Base-by-base conservation (phyloP, 176 grass and related monocot species). In the Eleusine coracana region DNA sequence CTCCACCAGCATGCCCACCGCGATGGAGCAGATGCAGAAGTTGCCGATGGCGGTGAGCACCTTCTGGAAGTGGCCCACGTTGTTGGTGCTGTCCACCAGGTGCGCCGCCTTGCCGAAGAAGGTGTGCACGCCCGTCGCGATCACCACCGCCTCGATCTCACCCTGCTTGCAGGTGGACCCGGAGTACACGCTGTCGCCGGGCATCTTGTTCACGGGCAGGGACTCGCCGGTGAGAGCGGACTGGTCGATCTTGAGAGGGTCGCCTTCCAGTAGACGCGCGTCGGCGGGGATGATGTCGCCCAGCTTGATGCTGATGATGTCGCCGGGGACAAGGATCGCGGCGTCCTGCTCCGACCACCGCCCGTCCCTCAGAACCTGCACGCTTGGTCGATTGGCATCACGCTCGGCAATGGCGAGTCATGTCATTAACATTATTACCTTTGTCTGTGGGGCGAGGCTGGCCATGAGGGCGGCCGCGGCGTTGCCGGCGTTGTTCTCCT, bases 111-210 rank as follows among this genome's bases (percentile, higher is more conserved):
- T 97, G 66, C 95, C 95, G 55, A 97, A 94, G 84, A 97, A 97
- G 66, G 95, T 97, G 77, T 90, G 90, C 1, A 97, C 84, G 67
- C 95, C 95, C 36, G 95, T 97, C 70, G 89, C 83, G 65, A 88
- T 92, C 15, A 97, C 95, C 34, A 94, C 82, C 15, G 92, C 95
- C 77, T 94, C 88, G 50, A 97, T 90, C 91, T 97, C 95, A 11
- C 95, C 95, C 70, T 97, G 95, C 86, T 97, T 98, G 91, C 96
- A 98, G 0, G 91, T 98, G 36, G 96, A 98, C 4, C 96, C 92
- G 0, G 96, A 98, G 91, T 84, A 98, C 49, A 98, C 75, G 50
- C 84, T 82, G 36, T 93, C 85, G 4, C 91, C 89, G 13, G 91
- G 85, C 25, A 58, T 21, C 85, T 92, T 95, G 72, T 76, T 98